phyloP scores from a whole-genome alignment of 2,329 filamentous ascomycete species.

The Pochonia chlamydosporia region DNA sequence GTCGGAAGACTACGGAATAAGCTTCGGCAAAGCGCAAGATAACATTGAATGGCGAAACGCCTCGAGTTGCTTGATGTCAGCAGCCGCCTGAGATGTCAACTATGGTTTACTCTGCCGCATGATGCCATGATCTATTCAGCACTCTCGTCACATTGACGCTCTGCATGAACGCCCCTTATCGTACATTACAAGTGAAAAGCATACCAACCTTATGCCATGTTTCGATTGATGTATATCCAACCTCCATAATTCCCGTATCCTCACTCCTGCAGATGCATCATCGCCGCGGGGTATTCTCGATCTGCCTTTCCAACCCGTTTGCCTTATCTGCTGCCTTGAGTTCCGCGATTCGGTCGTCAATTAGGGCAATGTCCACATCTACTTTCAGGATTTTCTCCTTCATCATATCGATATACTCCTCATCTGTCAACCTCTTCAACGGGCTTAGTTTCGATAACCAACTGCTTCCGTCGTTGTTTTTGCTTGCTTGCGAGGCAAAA shows the following conservation, averaged over 20 bases:
- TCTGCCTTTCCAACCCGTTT: not conserved
- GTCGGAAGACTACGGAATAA: no score
- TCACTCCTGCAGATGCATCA: not conserved
- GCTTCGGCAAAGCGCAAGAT: no score
- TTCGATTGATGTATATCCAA: no score
- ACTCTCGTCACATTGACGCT: no score
- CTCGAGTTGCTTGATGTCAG: no score
- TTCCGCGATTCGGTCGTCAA: constrained; percentile 66
- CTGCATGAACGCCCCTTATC: no score
- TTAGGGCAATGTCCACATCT: constrained; percentile 70
- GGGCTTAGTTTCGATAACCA: constrained; percentile 63
- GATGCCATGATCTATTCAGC: no score
- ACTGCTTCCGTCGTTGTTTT: constrained; percentile 28
- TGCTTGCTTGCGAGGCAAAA: constrained; percentile 17
- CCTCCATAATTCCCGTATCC: no score
- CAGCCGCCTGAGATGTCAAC: no score
- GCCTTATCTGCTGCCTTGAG: constrained; percentile 15
- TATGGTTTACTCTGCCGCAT: no score
- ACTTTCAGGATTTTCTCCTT: constrained; percentile 64
- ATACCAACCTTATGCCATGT: not conserved
- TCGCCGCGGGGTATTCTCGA: not conserved
- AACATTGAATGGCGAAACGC: no score
- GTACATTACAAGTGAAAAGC: no score
- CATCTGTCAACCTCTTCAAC: constrained; percentile 62
- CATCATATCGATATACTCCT: constrained; percentile 67